A percentile compares a stretch with the other conserved stretches of the same genome.
Evolutionary conservation across 306 rosid species (phyloP).

Genomic region (Gillenia trifoliata): DNA sequence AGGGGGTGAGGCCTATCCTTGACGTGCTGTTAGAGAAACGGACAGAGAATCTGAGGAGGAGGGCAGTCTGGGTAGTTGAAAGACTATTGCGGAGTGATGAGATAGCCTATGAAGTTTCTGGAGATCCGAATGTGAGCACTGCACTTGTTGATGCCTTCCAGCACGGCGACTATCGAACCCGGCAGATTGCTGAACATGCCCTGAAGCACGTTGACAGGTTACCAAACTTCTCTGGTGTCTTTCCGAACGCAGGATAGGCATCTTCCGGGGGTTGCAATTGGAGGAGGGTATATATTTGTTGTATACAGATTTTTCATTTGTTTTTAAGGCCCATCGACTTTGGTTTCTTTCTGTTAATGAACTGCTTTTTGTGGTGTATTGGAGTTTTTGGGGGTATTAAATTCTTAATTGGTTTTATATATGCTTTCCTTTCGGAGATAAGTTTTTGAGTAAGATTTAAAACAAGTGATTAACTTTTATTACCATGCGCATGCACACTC

Average conservation of each 20-base stretch:
- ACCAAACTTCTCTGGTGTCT: conserved; percentile 96
- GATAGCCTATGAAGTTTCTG: conserved; percentile 72
- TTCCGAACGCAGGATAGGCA: conserved; percentile 50
- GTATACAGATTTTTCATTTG: conserved; percentile 44
- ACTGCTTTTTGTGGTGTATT: not conserved
- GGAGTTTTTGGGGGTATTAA: not conserved
- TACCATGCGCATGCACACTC: too few species aligned
- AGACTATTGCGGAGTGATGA: conserved; percentile 80
- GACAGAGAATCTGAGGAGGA: conserved; percentile 75
- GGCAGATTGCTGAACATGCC: conserved; percentile 94
- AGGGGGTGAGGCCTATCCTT: conserved; percentile 72
- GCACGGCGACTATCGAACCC: conserved; percentile 85
- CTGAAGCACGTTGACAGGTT: conserved; percentile 90
- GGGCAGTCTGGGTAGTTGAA: conserved; percentile 91
- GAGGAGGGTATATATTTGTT: conserved; percentile 37
- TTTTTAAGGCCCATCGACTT: conserved; percentile 15
- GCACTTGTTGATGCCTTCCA: conserved; percentile 99
- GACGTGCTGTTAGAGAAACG: conserved; percentile 81
- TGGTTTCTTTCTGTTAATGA: not conserved
- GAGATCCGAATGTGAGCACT: conserved; percentile 79
- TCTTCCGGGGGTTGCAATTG: conserved; percentile 24
- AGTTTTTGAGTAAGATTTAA: too few species aligned
- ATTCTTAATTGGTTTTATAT: conserved; percentile 1
- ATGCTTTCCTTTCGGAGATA: not conserved
- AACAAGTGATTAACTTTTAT: too few species aligned